Evolutionary conservation across 495 filamentous ascomycete species (phyloP).

Genomic region (Evansstolkia leycettana): DNA sequence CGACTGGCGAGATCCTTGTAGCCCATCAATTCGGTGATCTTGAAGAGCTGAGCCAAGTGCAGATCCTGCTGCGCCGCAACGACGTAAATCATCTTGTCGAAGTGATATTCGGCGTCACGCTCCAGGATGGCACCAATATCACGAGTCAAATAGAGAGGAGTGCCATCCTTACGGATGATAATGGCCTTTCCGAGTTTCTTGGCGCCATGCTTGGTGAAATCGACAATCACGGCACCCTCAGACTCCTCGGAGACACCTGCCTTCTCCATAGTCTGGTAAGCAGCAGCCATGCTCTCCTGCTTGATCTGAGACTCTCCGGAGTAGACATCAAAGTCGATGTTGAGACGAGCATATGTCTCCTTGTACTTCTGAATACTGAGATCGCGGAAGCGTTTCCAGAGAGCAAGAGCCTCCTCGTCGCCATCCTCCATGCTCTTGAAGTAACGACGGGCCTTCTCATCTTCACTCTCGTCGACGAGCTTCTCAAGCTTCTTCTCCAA

Average conservation of each 20-base stretch:
- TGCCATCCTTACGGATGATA: conserved; percentile 57
- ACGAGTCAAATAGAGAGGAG: conserved; percentile 56
- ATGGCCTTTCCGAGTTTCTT: conserved; percentile 60
- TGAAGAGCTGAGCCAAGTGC: conserved; percentile 63
- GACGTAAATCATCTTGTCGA: conserved; percentile 71
- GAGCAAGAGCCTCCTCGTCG: conserved; percentile 58
- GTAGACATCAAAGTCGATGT: conserved; percentile 91
- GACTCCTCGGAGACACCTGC: conserved; percentile 67
- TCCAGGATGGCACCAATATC: conserved; percentile 58
- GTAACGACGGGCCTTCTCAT: conserved; percentile 58
- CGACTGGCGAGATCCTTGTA: conserved; percentile 44
- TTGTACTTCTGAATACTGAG: conserved; percentile 81
- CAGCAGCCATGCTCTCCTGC: conserved; percentile 65
- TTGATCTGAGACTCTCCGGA: conserved; percentile 88
- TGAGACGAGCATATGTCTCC: conserved; percentile 68
- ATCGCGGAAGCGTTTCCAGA: conserved; percentile 83
- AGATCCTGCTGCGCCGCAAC: conserved; percentile 58
- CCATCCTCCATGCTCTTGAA: conserved; percentile 89
- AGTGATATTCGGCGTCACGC: conserved; percentile 49
- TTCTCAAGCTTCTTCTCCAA: conserved; percentile 38
- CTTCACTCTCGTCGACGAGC: conserved; percentile 44
- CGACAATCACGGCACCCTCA: conserved; percentile 78
- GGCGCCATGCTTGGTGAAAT: conserved; percentile 63
- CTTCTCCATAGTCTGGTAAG: conserved; percentile 50
- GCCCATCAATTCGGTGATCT: conserved; percentile 57